phyloP scores from a whole-genome alignment of 768 basidiomycete genomes.

The Melanogaster broomeanus region DNA sequence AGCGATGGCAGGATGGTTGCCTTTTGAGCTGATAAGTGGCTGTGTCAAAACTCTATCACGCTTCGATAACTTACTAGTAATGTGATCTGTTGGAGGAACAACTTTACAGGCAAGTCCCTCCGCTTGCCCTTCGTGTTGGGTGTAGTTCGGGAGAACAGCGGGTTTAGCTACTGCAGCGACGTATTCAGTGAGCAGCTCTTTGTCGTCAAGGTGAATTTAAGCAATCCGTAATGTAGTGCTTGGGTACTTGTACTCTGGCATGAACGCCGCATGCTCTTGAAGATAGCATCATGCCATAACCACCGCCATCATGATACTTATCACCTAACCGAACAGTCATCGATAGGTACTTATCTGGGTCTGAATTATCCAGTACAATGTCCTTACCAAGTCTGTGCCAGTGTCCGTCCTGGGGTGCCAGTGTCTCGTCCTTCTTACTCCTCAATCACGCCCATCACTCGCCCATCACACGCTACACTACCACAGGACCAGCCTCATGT shows the following conservation, averaged over 20 bases:
- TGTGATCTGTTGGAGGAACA: neutral
- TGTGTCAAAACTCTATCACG: constrained; percentile 15
- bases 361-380: too few species aligned
- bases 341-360: too few species aligned
- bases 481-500: constrained; percentile 19
- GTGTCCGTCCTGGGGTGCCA: too few species aligned
- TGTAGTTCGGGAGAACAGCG: neutral
- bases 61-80: neutral
- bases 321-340: neutral
- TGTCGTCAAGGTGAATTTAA: neutral
- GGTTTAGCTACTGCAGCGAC: neutral
- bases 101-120: neutral
- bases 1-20: constrained; percentile 22
- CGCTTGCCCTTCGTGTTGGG: neutral
- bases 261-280: neutral
- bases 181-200: neutral
- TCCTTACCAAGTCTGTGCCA: too few species aligned
- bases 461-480: constrained; percentile 14
- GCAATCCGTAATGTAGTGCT: too few species aligned
- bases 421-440: neutral
- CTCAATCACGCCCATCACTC: constrained; percentile 20
- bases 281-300: constrained; percentile 10
- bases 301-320: too few species aligned
- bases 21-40: constrained; percentile 35
- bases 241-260: neutral